These are phyloP conservation scores for Epithele typhae DNA, from an alignment of 768 basidiomycete genomes.

Conservation along the genomic window DNA sequence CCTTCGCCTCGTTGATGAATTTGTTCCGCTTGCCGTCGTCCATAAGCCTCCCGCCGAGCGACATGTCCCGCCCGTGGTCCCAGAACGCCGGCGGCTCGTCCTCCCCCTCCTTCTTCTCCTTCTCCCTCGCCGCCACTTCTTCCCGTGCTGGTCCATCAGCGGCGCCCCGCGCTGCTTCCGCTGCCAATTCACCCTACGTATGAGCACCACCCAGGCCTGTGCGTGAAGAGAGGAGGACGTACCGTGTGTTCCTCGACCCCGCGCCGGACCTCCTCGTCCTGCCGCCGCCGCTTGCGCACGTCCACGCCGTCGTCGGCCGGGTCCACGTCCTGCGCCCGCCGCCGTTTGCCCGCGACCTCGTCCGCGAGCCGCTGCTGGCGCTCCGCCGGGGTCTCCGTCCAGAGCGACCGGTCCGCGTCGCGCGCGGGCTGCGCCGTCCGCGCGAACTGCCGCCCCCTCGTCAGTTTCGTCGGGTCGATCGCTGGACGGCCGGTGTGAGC, in stretches of 20 bases:
- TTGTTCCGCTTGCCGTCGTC: slow-evolving; percentile 78
- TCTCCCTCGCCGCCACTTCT: slow-evolving; percentile 30
- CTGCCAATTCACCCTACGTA: slow-evolving; percentile 7
- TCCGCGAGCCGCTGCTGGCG: slow-evolving; percentile 88
- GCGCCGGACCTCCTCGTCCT: slow-evolving; percentile 64
- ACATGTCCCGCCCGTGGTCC: slow-evolving; percentile 93
- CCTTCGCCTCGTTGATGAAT: slow-evolving; percentile 76
- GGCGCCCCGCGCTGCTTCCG: slow-evolving; percentile 24
- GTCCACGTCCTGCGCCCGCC: slow-evolving; percentile 56
- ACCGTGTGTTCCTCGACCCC: slow-evolving; percentile 83
- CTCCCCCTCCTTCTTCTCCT: slow-evolving; percentile 38
- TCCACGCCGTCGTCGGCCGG: slow-evolving; percentile 38
- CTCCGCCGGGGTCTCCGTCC: slow-evolving; percentile 98
- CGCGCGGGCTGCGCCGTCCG: slow-evolving; percentile 39
- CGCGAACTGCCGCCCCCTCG: slow-evolving; percentile 75
- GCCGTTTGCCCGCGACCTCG: slow-evolving; percentile 89
- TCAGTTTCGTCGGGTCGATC: slow-evolving; percentile 81
- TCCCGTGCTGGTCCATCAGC: slow-evolving; percentile 38
- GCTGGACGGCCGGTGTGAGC: slow-evolving; percentile 36
- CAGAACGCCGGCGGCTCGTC: slow-evolving; percentile 69
- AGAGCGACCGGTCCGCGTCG: slow-evolving; percentile 59
- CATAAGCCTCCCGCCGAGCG: slow-evolving; percentile 81
- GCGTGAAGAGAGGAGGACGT: slow-evolving; percentile 22
- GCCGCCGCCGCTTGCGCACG: slow-evolving; percentile 50
- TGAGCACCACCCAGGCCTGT: background rate